These are phyloP conservation scores for Kwoniella shivajii DNA, from an alignment of 1,284 basidiomycete genomes.

Conservation along the genomic window DNA sequence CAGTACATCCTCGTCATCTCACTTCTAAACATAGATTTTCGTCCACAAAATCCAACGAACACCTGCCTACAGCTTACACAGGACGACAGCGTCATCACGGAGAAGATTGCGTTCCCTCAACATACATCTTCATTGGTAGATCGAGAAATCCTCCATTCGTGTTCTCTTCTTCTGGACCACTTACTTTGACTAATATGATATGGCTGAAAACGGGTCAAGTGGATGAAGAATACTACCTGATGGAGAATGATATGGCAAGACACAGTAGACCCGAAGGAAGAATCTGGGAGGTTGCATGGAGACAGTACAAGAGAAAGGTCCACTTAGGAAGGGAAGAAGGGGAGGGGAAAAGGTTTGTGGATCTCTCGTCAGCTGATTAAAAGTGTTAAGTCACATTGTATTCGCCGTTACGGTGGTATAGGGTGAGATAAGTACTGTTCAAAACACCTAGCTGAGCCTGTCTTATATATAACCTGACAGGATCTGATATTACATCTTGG, in stretches of 20 bases:
- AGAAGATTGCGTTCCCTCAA: not conserved
- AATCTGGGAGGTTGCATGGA: not conserved
- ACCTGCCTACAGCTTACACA: too few species aligned
- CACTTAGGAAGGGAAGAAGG: not conserved
- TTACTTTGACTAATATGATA: not conserved
- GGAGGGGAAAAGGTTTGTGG: not conserved
- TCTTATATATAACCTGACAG: too few species aligned
- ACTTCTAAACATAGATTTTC: too few species aligned
- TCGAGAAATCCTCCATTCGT: not conserved
- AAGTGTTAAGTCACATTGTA: too few species aligned
- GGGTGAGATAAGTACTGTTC: too few species aligned
- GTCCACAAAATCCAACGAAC: too few species aligned
- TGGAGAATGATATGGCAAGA: not conserved
- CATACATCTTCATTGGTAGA: slow-evolving; percentile 12
- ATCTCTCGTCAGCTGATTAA: too few species aligned
- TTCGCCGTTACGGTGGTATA: too few species aligned
- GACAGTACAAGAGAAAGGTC: too few species aligned
- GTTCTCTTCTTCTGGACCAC: not conserved
- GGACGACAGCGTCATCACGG: not conserved
- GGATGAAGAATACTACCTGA: not conserved
- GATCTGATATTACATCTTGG: too few species aligned
- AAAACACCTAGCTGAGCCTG: too few species aligned
- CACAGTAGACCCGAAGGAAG: not conserved
- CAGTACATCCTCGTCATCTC: too few species aligned
- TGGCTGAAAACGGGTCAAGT: not conserved